These are phyloP conservation scores for Termitomyces sp. DNA, from an alignment of 768 basidiomycete species.

Conservation along the genomic window DNA sequence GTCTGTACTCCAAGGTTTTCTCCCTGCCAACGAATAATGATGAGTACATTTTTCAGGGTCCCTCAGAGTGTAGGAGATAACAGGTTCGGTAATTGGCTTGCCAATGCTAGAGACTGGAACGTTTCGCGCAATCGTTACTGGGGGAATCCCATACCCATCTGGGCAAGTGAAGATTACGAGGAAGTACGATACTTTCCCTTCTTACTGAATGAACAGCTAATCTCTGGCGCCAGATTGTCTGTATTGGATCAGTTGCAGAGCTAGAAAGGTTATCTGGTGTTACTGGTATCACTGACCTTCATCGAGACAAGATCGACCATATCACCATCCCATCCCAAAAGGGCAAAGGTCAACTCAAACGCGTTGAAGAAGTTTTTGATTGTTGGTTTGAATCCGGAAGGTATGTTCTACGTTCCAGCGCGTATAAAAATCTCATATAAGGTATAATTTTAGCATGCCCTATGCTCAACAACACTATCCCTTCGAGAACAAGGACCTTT, in stretches of 20 bases:
- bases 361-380: constrained; percentile 98
- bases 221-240: constrained; percentile 53
- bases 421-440: background rate
- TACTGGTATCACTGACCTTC: constrained; percentile 80
- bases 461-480: constrained; percentile 97
- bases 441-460: constrained; percentile 75
- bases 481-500: constrained; percentile 91
- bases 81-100: constrained; percentile 95
- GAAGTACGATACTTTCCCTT: constrained; percentile 47
- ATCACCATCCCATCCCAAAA: constrained; percentile 91
- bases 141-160: constrained; percentile 96
- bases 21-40: constrained; percentile 1
- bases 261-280: constrained; percentile 82
- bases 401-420: constrained; percentile 34
- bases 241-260: constrained; percentile 83
- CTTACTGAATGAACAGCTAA: background rate
- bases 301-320: constrained; percentile 91
- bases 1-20: constrained; percentile 31
- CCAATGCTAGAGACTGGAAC: constrained; percentile 99
- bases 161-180: constrained; percentile 89
- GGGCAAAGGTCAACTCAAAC: constrained; percentile 81
- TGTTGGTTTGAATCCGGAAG: constrained; percentile 99
- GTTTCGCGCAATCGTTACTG: constrained; percentile 98
- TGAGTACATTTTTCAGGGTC: constrained; percentile 53
- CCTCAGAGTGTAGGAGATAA: constrained; percentile 87